Percentiles rank a stretch among this genome's conserved stretches.
Evolutionary conservation across 129 eudicot genomes (phyloP).

Genomic region (Scalesia atractyloides): DNA sequence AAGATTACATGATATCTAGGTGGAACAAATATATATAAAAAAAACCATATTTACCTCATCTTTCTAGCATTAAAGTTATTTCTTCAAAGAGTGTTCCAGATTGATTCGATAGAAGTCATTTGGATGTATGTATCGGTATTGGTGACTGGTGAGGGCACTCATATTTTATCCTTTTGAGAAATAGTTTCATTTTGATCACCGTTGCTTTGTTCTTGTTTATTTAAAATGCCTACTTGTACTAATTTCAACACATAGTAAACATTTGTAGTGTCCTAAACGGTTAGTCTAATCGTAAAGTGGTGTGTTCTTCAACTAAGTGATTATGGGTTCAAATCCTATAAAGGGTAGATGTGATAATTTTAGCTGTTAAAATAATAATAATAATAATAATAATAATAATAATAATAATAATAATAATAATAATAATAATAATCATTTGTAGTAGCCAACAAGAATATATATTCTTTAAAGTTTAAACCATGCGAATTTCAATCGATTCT

Average conservation of each 20-base stretch:
- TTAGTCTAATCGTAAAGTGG: no score
- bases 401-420: no score
- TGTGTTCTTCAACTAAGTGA: no score
- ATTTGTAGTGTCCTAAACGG: not conserved
- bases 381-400: no score
- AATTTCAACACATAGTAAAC: not conserved
- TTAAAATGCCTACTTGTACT: not conserved
- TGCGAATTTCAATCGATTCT: not conserved
- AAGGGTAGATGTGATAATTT: no score
- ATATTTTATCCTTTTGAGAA: not conserved
- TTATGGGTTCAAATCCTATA: no score
- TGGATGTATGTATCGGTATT: not conserved
- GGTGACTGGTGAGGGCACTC: not conserved
- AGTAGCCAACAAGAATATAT: not conserved
- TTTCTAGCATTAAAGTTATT: no score
- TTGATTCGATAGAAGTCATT: not conserved
- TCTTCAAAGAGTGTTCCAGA: no score
- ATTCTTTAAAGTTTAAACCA: not conserved
- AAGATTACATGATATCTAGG: no score
- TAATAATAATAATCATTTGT: not conserved
- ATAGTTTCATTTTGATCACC: not conserved
- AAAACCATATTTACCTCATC: no score
- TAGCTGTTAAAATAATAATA: no score
- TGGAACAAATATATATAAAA: no score
- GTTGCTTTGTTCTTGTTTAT: not conserved